Base-by-base conservation (phyloP, 169 alveolate species). In the Neospora caninum region DNA sequence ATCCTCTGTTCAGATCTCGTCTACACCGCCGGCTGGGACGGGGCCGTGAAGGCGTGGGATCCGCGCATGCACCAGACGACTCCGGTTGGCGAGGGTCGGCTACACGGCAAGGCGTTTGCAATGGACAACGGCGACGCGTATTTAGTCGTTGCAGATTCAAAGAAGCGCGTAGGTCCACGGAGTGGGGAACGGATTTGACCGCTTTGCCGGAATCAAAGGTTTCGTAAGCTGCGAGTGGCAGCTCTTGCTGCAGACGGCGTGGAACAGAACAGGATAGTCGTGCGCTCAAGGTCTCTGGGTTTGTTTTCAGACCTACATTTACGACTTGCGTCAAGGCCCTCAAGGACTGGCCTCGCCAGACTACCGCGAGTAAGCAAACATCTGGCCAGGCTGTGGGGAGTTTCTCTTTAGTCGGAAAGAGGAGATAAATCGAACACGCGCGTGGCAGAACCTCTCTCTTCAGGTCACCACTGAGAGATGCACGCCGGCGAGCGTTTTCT, bases 1-100 rank as follows among this genome's bases (percentile, higher is more conserved):
- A 29, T 22, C 34, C 31, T 18, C 41, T 39, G n/a, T 27, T 34
- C 94, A 93, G 95, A 93, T 69, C 69, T 88, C 53, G 69, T 93
- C 49, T 93, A 93, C 94, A 67, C 95, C 36, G 94, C 93, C n/a
- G 95, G 95, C 36, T 93, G 95, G 95, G 95, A 93, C 88, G 88
- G 70, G 54, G 78, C 80, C 18, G 45, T 93, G 41, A 58, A 92
- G 31, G 95, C 95, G 53, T 93, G 95, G 95, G 95, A 93, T 73
- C 43, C 88, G 83, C 95, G 95, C 45, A 64, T 87, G 31, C 94
- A 92, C 58, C 64, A 87, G 73, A 18, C 58, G 22, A 27, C 25
- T 80, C 93, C 92, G 39, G 54, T 93, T 38, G 91, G 94, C 27
- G 53, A 87, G 87, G 94, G 89, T 43, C 80, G 80, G 38, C 69